Percentiles rank a stretch among this genome's conserved stretches.
Evolutionary conservation across 2,329 filamentous ascomycete genomes (phyloP).

Genomic region (Sporothrix brunneoviolacea): DNA sequence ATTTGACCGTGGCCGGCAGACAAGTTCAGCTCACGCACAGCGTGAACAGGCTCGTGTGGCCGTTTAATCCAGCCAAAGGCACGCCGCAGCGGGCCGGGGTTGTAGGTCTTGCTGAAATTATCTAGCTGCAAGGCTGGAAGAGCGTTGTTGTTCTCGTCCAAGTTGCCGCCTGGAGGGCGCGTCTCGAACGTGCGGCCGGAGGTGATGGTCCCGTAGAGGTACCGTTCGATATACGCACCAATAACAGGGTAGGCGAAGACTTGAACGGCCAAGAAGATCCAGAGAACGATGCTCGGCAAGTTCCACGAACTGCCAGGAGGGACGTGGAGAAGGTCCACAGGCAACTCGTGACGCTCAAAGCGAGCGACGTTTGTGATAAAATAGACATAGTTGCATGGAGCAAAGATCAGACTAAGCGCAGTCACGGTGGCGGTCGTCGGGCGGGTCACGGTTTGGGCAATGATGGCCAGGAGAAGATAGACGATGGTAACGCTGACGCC

Average conservation of each 20-base stretch:
- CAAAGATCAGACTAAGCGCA: conserved; percentile 69
- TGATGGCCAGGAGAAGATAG: conserved; percentile 68
- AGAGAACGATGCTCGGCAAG: conserved; percentile 68
- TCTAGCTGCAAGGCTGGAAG: conserved; percentile 60
- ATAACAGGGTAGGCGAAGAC: conserved; percentile 71
- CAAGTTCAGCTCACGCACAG: conserved; percentile 68
- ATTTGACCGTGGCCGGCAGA: conserved; percentile 73
- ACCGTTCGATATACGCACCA: conserved; percentile 66
- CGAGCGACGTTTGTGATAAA: conserved; percentile 71
- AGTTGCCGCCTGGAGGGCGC: conserved; percentile 24
- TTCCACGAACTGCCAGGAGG: conserved; percentile 62
- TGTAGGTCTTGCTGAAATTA: conserved; percentile 72
- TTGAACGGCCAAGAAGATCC: conserved; percentile 70
- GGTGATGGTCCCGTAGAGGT: conserved; percentile 67
- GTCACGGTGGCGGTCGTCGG: conserved; percentile 58
- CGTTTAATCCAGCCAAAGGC: conserved; percentile 40
- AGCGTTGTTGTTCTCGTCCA: conserved; percentile 15
- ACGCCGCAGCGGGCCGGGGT: conserved; percentile 54
- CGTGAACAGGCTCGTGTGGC: conserved; percentile 62
- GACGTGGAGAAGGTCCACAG: conserved; percentile 53
- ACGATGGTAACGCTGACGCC: conserved; percentile 72
- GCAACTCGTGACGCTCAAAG: conserved; percentile 57
- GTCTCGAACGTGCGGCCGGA: conserved; percentile 48
- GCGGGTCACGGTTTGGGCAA: conserved; percentile 67
- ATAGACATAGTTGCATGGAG: conserved; percentile 81